Evolutionary conservation across 192 early-diverging fungal species (phyloP), one percentile per base, ranked within the genome.

Genomic region (Jimgerdemannia flammicorona): DNA sequence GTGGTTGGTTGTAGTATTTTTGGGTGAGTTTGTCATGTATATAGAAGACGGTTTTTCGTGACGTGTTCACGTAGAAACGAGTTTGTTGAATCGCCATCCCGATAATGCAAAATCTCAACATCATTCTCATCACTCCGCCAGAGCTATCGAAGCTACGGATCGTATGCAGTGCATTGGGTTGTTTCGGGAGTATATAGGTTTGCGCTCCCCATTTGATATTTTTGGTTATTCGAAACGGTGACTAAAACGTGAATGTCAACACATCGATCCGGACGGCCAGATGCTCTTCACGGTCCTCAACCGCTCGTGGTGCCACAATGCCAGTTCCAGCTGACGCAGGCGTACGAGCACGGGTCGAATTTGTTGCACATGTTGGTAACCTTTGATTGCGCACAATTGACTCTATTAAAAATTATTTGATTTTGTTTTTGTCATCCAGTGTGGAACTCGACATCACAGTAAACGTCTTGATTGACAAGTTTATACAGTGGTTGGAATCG

Each of bases 71-170:
- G n/a, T n/a, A n/a, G n/a, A n/a, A n/a, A n/a, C n/a, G n/a, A n/a
- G n/a, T n/a, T n/a, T n/a, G n/a, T n/a, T n/a, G 98, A 66, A 99
- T 98, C 87, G 93, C 95, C 6, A 93, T 91, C 71, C 94, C 91
- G 3, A 99, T 99, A 96, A 94, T 99, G 3, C 97, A 98, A 84
- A 97, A 98, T 69, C 84, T 99, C 70, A 98, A 97, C 81, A 92
- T 96, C 70, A 97, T 99, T 59, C 84, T 99, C 14, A 93, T 98
- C 40, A 99, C 98, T 2, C 91, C 97, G 0, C 93, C 97, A 2
- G 98, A 99, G 75, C 84, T 98, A 4, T 84, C 90, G 7, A 91
- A 93, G 59, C 79, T 99, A 70, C 82, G 98, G 19, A 86, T 78
- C 67, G 75, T 69, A 18, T 43, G 39, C 69, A 74, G 4, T 3